Percentiles rank a stretch among this genome's conserved stretches.
phyloP scores from a whole-genome alignment of 352 stramenopile genomes.

The Aphanomyces astaci region DNA sequence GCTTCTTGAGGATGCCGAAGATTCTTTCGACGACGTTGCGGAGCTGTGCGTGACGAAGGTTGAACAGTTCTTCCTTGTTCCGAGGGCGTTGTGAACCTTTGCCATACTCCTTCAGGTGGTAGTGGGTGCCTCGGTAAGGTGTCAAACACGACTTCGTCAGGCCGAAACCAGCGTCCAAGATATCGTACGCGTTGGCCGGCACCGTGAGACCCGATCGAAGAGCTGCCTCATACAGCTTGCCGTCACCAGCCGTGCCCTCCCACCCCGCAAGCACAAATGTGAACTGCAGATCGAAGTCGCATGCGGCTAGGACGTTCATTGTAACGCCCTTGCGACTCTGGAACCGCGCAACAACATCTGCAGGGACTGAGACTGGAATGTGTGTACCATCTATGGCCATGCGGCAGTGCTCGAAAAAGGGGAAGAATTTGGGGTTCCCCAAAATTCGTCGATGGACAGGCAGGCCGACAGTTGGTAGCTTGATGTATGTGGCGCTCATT shows the following conservation, averaged over 20 bases:
- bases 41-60: conserved; percentile 14
- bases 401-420: not conserved
- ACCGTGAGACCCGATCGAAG: not conserved
- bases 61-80: conserved; percentile 25
- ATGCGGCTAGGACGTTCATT: not conserved
- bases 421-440: not conserved
- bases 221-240: not conserved
- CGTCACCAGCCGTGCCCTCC: not conserved
- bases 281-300: not conserved
- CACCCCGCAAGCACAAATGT: not conserved
- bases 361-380: not conserved
- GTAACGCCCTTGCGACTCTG: not conserved
- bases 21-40: conserved; percentile 21
- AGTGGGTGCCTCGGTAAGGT: conserved; percentile 6
- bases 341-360: not conserved
- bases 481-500: not conserved
- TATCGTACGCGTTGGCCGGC: not conserved
- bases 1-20: conserved; percentile 23
- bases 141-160: not conserved
- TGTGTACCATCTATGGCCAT: not conserved
- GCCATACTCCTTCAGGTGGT: conserved; percentile 26
- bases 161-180: not conserved
- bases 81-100: not conserved
- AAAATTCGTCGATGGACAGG: not conserved
- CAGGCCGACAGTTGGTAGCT: not conserved